Base-by-base conservation (phyloP, 2,329 filamentous ascomycete genomes). In the Penicillium capsulatum region DNA sequence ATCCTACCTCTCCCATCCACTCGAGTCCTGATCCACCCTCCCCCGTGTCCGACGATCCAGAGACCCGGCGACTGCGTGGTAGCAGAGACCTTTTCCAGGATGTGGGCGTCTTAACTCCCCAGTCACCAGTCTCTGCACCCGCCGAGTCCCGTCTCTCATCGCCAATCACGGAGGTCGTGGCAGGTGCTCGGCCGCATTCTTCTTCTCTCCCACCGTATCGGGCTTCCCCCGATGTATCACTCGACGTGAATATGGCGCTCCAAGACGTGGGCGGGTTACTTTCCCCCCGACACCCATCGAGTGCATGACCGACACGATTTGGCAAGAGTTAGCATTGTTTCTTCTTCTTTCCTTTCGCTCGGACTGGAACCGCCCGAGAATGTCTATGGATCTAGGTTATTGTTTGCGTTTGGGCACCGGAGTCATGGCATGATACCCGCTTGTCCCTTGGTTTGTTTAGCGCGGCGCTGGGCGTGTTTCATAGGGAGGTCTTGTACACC, bases 211-310 rank as follows among this genome's bases (percentile, higher is more conserved):
- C 55, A 17, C 45, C 48, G 2, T 46, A 57, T 47, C 47, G 47
- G 30, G 40, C 47, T 11, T 45, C 58, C 14, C 39, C 48, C 1
- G 50, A 55, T 11, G 36, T 50, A 38, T 38, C 50, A 17, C 41
- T 57, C 32, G 38, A 55, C 40, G 34, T 54, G 37, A 44, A 60
- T 38, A 42, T 63, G 16, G 50, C 64, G 32, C 53, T 72, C 9
- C 67, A 69, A 36, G 68, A 72, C 54, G 63, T 71, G 2, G 68
- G 69, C 1, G 68, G 69, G 1, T 51, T 71, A 3, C 50, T 72
- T 14, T 55, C 50, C 7, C 42, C 40, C 17, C 24, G 27, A 17
- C 30, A 15, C n/a, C 19, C 19, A 17, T 31, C 28, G 14, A 14
- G 13, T 28, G 13, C 13, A 14, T 28, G 26, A 28, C 19, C 9